Percentiles rank a stretch among this genome's conserved stretches.
phyloP scores from a whole-genome alignment of 352 stramenopile genomes.

The Globisporangium sylvaticum region DNA sequence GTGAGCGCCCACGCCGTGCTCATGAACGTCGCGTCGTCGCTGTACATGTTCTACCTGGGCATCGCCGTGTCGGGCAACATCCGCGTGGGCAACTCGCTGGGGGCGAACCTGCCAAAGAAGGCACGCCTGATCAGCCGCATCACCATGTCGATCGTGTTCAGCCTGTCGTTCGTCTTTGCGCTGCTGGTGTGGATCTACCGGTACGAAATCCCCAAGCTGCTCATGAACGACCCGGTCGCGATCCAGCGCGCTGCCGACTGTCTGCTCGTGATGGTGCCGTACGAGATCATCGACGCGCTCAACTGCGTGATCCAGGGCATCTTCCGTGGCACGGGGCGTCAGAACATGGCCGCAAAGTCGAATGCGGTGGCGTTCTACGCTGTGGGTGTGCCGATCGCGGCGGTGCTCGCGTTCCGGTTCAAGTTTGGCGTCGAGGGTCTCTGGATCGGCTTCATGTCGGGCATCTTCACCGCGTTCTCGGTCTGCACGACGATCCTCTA shows the following conservation, averaged over 20 bases:
- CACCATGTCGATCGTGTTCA: constrained; percentile 25
- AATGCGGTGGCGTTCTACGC: constrained; percentile 77
- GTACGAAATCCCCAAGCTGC: constrained; percentile 33
- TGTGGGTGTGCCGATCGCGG: constrained; percentile 65
- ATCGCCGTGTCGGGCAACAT: constrained; percentile 62
- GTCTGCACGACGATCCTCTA: constrained; percentile 17
- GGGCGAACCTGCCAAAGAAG: constrained; percentile 50
- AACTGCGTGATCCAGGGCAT: constrained; percentile 72
- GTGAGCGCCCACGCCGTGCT: constrained; percentile 72
- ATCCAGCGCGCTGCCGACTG: constrained; percentile 36
- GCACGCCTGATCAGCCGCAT: constrained; percentile 50
- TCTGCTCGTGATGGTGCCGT: constrained; percentile 56
- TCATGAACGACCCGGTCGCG: constrained; percentile 34
- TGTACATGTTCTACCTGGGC: constrained; percentile 79
- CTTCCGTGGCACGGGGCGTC: constrained; percentile 58
- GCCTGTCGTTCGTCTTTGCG: constrained; percentile 30
- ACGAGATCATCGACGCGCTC: constrained; percentile 65
- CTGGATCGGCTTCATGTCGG: constrained; percentile 72
- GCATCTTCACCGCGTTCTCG: constrained; percentile 26
- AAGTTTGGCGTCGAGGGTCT: constrained; percentile 54
- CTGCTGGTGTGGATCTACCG: constrained; percentile 35
- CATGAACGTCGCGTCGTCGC: constrained; percentile 59
- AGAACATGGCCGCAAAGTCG: constrained; percentile 59
- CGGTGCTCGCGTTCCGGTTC: constrained; percentile 46
- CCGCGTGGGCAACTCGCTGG: constrained; percentile 69